Conservation (phyloP, 2,329 filamentous ascomycete species). For the Xylaria sp. region DNA sequence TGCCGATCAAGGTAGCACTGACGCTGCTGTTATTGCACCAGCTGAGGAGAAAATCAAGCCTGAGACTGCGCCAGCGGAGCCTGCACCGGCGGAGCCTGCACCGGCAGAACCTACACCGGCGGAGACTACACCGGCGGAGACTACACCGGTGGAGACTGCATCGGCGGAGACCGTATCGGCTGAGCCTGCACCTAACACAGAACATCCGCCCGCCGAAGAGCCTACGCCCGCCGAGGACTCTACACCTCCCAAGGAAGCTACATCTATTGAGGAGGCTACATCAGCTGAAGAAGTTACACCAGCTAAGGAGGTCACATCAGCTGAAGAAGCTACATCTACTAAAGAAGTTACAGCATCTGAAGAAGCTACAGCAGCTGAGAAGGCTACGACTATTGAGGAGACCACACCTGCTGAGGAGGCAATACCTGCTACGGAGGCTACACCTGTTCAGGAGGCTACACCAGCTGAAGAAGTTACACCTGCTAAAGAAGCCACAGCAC, state of each 20-base stretch:
- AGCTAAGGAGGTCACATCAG: too few species aligned
- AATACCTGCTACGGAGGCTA: background rate
- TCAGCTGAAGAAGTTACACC: too few species aligned
- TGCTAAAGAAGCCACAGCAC: background rate
- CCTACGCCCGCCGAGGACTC: conserved; percentile 7
- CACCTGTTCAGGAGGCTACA: background rate
- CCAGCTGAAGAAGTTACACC: conserved; percentile 4
- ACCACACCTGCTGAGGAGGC: conserved; percentile 8
- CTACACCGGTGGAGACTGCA: too few species aligned
- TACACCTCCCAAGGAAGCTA: background rate
- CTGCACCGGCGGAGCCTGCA: background rate
- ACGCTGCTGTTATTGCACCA: background rate
- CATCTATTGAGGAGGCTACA: background rate
- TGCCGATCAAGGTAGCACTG: background rate
- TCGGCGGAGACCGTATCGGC: too few species aligned
- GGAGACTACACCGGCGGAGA: too few species aligned
- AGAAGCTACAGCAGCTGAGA: too few species aligned
- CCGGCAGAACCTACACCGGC: too few species aligned
- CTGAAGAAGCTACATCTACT: too few species aligned
- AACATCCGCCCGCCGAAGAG: too few species aligned
- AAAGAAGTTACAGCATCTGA: too few species aligned
- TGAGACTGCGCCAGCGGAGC: background rate
- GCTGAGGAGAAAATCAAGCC: background rate
- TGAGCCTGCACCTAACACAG: background rate
- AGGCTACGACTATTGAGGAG: too few species aligned